Conservation (phyloP, 2,329 filamentous ascomycete species). For the Venturia carpophila region DNA sequence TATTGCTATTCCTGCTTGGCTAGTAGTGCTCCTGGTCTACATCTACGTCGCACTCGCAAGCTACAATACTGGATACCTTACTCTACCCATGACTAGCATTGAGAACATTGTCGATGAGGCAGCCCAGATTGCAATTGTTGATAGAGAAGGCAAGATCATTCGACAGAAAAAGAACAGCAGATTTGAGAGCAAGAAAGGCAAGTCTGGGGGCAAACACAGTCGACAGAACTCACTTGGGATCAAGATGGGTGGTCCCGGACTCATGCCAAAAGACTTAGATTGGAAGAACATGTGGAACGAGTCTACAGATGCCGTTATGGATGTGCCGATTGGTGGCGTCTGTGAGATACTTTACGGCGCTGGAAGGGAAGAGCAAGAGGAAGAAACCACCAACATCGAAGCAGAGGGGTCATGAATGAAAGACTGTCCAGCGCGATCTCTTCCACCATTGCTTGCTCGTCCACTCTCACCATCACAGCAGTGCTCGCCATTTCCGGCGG, state of each 20-base stretch:
- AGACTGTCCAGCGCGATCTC: neutral
- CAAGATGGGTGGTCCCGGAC: constrained; percentile 34
- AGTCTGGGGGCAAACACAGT: constrained; percentile 32
- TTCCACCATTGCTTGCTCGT: neutral
- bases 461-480: neutral
- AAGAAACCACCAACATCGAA: neutral
- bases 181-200: constrained; percentile 25
- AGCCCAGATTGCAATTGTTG: constrained; percentile 75
- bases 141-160: constrained; percentile 55
- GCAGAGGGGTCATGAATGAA: neutral
- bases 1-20: constrained; percentile 79
- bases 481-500: neutral
- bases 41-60: constrained; percentile 87
- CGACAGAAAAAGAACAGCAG: constrained; percentile 25
- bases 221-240: constrained; percentile 24
- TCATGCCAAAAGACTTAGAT: constrained; percentile 42
- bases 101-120: constrained; percentile 91
- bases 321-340: constrained; percentile 88
- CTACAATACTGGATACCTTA: constrained; percentile 87
- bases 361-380: constrained; percentile 30
- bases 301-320: constrained; percentile 95
- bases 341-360: constrained; percentile 88
- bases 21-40: constrained; percentile 82
- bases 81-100: constrained; percentile 66
- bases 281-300: constrained; percentile 85